A percentile compares a stretch with the other conserved stretches of the same genome.
Conservation (phyloP, 2,329 filamentous ascomycete species). For the Helotiales sp. region DNA sequence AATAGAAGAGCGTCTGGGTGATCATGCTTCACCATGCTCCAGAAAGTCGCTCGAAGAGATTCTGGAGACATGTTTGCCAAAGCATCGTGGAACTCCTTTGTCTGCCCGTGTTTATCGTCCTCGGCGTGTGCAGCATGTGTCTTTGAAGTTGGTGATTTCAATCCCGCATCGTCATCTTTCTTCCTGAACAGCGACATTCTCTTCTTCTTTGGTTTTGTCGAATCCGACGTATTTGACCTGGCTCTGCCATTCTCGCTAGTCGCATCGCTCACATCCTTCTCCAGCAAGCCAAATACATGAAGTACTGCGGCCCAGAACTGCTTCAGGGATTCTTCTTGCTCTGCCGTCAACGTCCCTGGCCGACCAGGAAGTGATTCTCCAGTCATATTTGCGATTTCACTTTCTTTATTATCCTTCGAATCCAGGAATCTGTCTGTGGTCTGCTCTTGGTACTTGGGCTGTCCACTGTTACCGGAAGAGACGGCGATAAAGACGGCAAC, state of each 20-base stretch:
- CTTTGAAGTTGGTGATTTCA: constrained; percentile 42
- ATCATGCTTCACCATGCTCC: constrained; percentile 95
- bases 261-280: constrained; percentile 41
- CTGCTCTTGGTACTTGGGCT: not conserved
- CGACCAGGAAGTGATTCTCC: constrained; percentile 66
- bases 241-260: constrained; percentile 33
- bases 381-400: constrained; percentile 46
- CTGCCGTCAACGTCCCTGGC: constrained; percentile 83
- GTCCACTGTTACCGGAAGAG: not conserved
- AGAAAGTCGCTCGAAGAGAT: constrained; percentile 79
- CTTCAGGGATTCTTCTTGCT: constrained; percentile 86
- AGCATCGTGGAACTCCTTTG: constrained; percentile 83
- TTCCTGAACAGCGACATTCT: constrained; percentile 72
- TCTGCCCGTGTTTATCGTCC: constrained; percentile 93
- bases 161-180: constrained; percentile 55
- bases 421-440: not conserved
- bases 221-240: constrained; percentile 32
- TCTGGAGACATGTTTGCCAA: constrained; percentile 78
- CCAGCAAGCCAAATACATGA: constrained; percentile 72
- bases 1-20: constrained; percentile 85
- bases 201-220: constrained; percentile 74
- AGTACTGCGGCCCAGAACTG: constrained; percentile 83
- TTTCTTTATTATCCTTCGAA: constrained; percentile 12
- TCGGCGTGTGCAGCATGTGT: constrained; percentile 44
- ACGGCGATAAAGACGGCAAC: not conserved